Base-by-base conservation (phyloP, 2,329 filamentous ascomycete species). In the Talaromyces sp. region DNA sequence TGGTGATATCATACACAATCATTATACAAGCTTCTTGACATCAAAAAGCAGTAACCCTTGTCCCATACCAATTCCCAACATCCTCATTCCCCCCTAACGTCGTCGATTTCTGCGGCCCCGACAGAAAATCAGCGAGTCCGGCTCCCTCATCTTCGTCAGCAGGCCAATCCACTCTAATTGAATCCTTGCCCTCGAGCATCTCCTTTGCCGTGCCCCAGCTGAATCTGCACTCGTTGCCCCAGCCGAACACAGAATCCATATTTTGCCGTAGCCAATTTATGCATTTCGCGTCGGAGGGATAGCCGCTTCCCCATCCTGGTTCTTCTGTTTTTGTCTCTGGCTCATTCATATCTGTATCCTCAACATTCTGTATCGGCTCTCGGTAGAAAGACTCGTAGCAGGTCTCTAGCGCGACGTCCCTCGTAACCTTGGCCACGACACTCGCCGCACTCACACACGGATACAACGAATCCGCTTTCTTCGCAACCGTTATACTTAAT, bases 181-280 rank as follows among this genome's bases (percentile, higher is more conserved):
- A 87, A 27, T 82, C 82, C 75, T 90, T 92, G n/a, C 83, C 81
- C 70, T 97, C 93, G 3, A 99, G 81, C 87, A 98, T 86, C 73
- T 98, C 93, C 80, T 96, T 97, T 1, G 91, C 91, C 0, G 95
- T 98, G 0, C 90, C 91, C 95, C 95, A 99, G 73, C 93, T 97
- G 74, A 97, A 98, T 4, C 95, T 85, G 75, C 92, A 96, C 79
- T 98, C 93, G 27, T 86, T 86, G 0, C 94, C 93, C 94, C 95
- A 99, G 14, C 95, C 95, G 80, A 98, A 99, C 1, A 98, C 80
- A 2, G 92, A 91, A 73, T 99, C 89, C 89, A 97, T 94, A 69
- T 94, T 95, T 45, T 81, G 81, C 79, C 88, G 91, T 74, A 99
- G 76, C 94, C 95, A 99, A 24, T 80, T 78, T 1, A 90, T 87